These are phyloP conservation scores for Lentinula lateritia DNA, from an alignment of 768 basidiomycete species.

Conservation along the genomic window DNA sequence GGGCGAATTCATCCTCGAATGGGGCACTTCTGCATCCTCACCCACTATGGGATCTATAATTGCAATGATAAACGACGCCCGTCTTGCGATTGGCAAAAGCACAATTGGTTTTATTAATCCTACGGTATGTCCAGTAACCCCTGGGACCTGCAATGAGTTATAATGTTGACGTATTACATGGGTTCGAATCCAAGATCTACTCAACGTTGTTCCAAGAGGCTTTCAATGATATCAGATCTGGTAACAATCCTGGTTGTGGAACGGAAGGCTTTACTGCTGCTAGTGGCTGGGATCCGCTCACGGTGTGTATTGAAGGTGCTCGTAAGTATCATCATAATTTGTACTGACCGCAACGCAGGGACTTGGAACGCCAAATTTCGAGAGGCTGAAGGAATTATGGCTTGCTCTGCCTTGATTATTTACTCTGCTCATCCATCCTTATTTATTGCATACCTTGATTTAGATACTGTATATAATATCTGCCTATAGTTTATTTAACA, in stretches of 20 bases:
- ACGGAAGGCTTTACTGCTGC: constrained; percentile 12
- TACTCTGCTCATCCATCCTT: not conserved
- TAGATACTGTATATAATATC: too few species aligned
- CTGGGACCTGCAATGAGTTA: not conserved
- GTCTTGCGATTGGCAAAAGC: constrained; percentile 21
- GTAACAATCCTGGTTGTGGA: constrained; percentile 15
- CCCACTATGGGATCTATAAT: constrained; percentile 41
- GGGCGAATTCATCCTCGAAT: constrained; percentile 31
- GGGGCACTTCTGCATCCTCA: constrained; percentile 40
- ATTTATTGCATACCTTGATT: too few species aligned
- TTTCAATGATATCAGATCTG: constrained; percentile 18
- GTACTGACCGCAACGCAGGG: constrained; percentile 13
- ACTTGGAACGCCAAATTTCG: constrained; percentile 32
- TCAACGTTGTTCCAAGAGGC: constrained; percentile 8
- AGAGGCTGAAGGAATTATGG: constrained; percentile 24
- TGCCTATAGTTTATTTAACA: too few species aligned
- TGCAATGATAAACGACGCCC: constrained; percentile 39
- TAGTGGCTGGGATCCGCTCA: constrained; percentile 15
- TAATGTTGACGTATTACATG: not conserved
- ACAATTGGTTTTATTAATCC: constrained; percentile 41
- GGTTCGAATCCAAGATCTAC: constrained; percentile 13
- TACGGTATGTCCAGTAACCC: constrained; percentile 18
- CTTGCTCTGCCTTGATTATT: constrained; percentile 26
- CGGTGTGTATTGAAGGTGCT: constrained; percentile 13
- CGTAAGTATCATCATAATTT: not conserved